Evolutionary conservation across 1,284 basidiomycete species (phyloP), one percentile per base, ranked within the genome.

Genomic region (Laetiporus sulphureus): DNA sequence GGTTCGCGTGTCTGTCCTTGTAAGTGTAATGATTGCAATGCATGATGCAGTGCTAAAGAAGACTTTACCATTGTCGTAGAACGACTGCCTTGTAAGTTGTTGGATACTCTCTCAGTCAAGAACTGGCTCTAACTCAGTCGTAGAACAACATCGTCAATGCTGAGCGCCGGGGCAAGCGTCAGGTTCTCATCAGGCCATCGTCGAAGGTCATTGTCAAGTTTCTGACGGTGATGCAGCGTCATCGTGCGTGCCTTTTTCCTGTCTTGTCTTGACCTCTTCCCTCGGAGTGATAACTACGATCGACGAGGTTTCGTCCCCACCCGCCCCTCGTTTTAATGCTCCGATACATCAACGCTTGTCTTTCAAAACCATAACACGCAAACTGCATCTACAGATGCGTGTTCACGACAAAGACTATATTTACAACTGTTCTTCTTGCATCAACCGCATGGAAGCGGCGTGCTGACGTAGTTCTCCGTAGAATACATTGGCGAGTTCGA

Each of bases 401-500:
- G 61, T 56, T 62, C 68, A 54, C 73, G 75, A 79, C 77, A 79
- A 73, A 63, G 64, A 61, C 62, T 68, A 70, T 71, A 66, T 40
- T 19, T 30, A 30, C 32, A 32, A 38, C 48, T 23, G 18, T 36
- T 18, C 44, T 38, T 22, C 8, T 32, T 38, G 38, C 37, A 37
- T n/a, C 32, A 38, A 40, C 38, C 53, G 57, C 27, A 61, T 48
- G 7, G 40, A 54, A 35, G 22, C 22, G 4, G 6, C 13, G n/a
- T 27, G 27, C 5, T 37, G 11, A 25, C 21, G 32, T 23, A 6
- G 35, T 35, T 40, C 37, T 15, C n/a, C 16, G 25, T 55, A 97
- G 94, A 93, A 50, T 98, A 98, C 79, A 97, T 98, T 53, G 93
- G 93, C 60, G 95, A 99, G 74, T 99, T 99, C 64, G 95, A 98